Conservation (phyloP, 2,329 filamentous ascomycete genomes). For the Arthrobotrys sphaeroides region DNA sequence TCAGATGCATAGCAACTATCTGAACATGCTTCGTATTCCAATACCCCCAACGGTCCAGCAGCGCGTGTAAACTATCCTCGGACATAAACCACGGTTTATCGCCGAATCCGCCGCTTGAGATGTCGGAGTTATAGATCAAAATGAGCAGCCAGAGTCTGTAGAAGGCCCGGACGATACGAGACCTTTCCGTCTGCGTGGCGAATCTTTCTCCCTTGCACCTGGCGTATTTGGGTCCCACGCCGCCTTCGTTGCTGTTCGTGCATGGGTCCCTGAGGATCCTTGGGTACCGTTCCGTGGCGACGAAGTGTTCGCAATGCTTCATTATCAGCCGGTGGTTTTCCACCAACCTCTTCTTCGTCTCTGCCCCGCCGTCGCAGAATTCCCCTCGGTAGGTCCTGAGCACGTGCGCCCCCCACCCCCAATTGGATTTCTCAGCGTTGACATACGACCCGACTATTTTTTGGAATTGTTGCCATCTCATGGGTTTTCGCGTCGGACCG, state of each 20-base stretch:
- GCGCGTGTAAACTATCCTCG: conserved; percentile 8
- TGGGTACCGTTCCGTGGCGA: not conserved
- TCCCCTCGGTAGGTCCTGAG: not conserved
- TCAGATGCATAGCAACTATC: conserved; percentile 5
- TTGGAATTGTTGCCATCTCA: not conserved
- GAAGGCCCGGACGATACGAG: conserved; percentile 12
- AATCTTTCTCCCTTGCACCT: not conserved
- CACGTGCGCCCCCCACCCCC: not conserved
- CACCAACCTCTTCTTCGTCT: not conserved
- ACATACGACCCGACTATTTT: not conserved
- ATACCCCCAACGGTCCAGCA: not conserved
- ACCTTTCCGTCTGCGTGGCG: not conserved
- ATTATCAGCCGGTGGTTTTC: not conserved
- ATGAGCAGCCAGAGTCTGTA: conserved; percentile 27
- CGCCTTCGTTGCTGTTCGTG: too few species aligned
- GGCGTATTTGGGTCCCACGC: not conserved
- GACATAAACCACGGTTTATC: conserved; percentile 5
- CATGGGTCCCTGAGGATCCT: not conserved
- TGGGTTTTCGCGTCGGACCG: not conserved
- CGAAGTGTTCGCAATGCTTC: not conserved
- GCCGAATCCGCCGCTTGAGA: not conserved
- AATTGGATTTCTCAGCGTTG: not conserved
- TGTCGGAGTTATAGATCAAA: not conserved
- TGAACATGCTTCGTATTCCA: not conserved
- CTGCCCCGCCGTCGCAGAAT: not conserved